Conservation (phyloP, 73 alveolate species). For the Uronychia binucleata region DNA sequence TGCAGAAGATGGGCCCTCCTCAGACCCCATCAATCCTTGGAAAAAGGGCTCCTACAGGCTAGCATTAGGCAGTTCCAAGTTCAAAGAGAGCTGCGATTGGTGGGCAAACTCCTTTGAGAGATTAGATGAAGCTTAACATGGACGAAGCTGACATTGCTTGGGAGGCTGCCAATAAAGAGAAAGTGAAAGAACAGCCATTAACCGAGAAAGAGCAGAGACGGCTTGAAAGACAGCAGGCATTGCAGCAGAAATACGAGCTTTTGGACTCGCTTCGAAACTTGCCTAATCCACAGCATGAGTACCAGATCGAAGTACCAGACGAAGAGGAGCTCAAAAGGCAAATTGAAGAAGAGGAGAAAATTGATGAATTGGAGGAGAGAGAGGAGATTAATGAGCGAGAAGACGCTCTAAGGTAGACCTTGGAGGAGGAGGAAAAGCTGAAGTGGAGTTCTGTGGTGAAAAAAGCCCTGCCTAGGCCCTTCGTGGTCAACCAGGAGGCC, state of each 20-base stretch:
- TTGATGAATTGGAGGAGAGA: conserved; percentile 63
- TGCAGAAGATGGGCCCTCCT: conserved; percentile 30
- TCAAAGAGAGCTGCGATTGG: conserved; percentile 24
- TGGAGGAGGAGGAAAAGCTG: conserved; percentile 27
- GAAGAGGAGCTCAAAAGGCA: conserved; percentile 66
- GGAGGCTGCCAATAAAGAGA: conserved; percentile 42
- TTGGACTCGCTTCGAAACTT: conserved; percentile 44
- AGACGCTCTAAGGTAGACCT: conserved; percentile 3
- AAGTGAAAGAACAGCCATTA: neutral
- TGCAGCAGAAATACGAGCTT: conserved; percentile 13
- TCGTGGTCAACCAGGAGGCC: conserved; percentile 38
- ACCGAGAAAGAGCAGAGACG: conserved; percentile 11
- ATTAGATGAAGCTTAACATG: conserved; percentile 38
- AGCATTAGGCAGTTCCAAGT: conserved; percentile 10
- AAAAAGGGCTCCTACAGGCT: conserved; percentile 23
- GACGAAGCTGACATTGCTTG: conserved; percentile 32
- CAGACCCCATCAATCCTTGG: conserved; percentile 26
- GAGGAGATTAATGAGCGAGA: conserved; percentile 30
- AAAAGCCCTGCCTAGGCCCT: conserved; percentile 55
- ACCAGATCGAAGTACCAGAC: conserved; percentile 65
- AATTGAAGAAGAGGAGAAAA: conserved; percentile 60
- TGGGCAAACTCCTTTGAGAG: conserved; percentile 57
- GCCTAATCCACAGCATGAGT: conserved; percentile 87
- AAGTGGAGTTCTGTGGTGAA: conserved; percentile 29
- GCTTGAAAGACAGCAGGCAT: conserved; percentile 37